Conservation (phyloP, 2,329 filamentous ascomycete genomes). For the Leptographium wingfieldii region DNA sequence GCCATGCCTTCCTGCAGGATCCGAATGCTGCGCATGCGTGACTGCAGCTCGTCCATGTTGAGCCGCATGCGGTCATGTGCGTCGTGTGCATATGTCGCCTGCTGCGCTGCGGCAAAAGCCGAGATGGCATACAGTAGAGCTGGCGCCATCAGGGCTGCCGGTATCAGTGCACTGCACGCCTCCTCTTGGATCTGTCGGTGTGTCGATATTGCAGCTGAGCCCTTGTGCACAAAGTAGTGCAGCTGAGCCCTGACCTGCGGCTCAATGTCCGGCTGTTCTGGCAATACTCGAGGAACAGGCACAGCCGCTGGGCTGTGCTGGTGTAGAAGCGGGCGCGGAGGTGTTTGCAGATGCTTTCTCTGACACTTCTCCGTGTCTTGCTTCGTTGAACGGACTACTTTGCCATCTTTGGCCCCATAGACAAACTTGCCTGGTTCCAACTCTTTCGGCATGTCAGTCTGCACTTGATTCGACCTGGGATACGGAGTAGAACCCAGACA, state of each 20-base stretch:
- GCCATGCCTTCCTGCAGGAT: not conserved
- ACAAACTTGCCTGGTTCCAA: slow-evolving; percentile 1
- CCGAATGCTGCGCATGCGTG: slow-evolving; percentile 1
- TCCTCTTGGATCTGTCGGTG: slow-evolving; percentile 4
- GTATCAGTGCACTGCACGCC: not conserved
- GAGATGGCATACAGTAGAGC: not conserved
- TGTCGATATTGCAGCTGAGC: not conserved
- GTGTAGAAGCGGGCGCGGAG: no score
- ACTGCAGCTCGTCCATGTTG: not conserved
- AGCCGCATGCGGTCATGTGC: not conserved
- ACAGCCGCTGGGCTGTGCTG: not conserved
- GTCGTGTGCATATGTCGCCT: not conserved
- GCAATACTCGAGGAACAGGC: not conserved
- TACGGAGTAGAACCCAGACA: not conserved
- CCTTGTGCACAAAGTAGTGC: not conserved
- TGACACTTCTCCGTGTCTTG: not conserved
- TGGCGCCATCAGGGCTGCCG: not conserved
- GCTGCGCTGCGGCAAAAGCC: slow-evolving; percentile 1
- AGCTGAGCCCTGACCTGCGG: not conserved
- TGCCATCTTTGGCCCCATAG: not conserved
- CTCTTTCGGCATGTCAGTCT: not conserved
- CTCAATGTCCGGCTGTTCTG: not conserved
- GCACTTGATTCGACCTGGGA: not conserved
- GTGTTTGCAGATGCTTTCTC: not conserved
- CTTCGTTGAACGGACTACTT: not conserved